Conservation (phyloP, 768 basidiomycete genomes). For the Atractiella rhizophila region DNA sequence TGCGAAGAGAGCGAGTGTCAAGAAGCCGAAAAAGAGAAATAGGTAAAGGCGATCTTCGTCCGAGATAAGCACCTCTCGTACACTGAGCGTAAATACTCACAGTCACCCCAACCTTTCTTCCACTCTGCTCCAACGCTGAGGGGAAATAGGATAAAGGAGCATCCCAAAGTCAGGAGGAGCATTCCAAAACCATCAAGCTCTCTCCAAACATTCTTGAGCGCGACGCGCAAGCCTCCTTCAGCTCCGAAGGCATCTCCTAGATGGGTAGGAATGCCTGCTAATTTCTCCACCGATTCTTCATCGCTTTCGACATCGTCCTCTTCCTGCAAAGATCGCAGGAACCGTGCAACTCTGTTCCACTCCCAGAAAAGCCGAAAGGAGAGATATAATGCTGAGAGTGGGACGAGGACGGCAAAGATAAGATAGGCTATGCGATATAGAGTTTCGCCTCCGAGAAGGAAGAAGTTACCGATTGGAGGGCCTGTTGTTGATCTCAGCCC, state of each 20-base stretch:
- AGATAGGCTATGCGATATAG: conserved; percentile 15
- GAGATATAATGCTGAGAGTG: conserved; percentile 10
- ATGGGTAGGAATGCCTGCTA: too few species aligned
- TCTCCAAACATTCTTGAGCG: too few species aligned
- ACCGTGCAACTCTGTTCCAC: too few species aligned
- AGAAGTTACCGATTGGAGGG: conserved; percentile 10
- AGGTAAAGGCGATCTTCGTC: conserved; percentile 4
- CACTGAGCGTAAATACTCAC: too few species aligned
- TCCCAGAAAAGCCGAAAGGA: conserved; percentile 7
- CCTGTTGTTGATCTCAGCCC: too few species aligned
- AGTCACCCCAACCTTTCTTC: neutral
- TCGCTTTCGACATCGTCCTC: too few species aligned
- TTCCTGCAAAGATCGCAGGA: too few species aligned
- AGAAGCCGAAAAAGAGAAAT: conserved; percentile 9
- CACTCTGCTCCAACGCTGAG: neutral
- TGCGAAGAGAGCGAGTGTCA: conserved; percentile 12
- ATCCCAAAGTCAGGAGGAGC: neutral
- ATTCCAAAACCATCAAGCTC: too few species aligned
- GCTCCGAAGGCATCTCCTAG: too few species aligned
- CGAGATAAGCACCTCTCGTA: too few species aligned
- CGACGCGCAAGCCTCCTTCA: too few species aligned
- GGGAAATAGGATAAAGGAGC: neutral
- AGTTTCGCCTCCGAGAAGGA: conserved; percentile 10
- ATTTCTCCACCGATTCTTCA: too few species aligned
- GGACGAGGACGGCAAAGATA: conserved; percentile 14